Conservation (phyloP, 257 asterid genomes). For the Eustoma russellianum region DNA sequence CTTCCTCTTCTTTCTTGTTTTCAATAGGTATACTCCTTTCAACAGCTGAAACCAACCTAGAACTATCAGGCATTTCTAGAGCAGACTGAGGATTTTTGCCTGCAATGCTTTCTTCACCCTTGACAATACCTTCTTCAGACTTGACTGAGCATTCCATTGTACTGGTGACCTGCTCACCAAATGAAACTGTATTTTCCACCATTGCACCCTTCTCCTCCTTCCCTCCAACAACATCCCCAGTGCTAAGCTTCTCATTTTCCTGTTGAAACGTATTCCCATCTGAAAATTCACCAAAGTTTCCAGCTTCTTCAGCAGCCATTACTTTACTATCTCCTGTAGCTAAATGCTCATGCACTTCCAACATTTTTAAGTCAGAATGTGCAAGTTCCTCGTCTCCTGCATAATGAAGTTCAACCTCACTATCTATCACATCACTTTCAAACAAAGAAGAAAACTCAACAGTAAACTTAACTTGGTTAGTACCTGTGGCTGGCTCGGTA, state of each 20-base stretch:
- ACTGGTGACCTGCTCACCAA: constrained; percentile 6
- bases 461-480: constrained; percentile 18
- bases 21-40: constrained; percentile 13
- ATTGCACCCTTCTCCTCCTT: constrained; percentile 2
- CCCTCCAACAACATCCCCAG: neutral
- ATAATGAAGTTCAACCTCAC: no score
- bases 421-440: constrained; percentile 14
- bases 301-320: constrained; percentile 15
- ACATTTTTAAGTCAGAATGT: constrained; percentile 15
- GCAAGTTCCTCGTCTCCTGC: constrained; percentile 10
- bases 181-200: constrained; percentile 5
- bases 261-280: constrained; percentile 25
- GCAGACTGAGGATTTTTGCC: constrained; percentile 17
- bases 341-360: constrained; percentile 7
- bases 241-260: constrained; percentile 10
- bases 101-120: constrained; percentile 15
- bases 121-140: constrained; percentile 11
- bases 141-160: constrained; percentile 12
- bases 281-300: constrained; percentile 17
- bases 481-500: constrained; percentile 13
- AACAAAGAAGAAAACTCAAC: constrained; percentile 1
- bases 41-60: constrained; percentile 10
- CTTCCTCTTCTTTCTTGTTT: constrained; percentile 21
- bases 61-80: constrained; percentile 9
- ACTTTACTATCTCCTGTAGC: constrained; percentile 8